Evolutionary conservation across 2,329 filamentous ascomycete species (phyloP).

Genomic region (Zymoseptoria tritici): DNA sequence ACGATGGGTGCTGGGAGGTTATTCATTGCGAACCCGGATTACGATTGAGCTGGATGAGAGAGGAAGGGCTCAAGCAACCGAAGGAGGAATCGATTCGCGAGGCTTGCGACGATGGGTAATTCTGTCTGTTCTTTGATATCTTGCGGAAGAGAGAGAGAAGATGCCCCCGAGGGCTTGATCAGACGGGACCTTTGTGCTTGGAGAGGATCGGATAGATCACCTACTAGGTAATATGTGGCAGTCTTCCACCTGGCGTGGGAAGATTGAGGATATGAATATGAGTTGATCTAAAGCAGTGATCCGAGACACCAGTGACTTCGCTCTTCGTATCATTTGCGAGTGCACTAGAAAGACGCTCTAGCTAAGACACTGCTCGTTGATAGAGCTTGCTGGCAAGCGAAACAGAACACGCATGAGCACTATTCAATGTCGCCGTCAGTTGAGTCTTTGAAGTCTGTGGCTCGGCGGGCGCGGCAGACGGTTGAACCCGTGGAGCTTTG

Average conservation of each 20-base stretch:
- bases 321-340: background rate
- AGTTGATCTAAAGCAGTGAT: background rate
- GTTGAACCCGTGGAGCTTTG: background rate
- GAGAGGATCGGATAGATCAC: background rate
- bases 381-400: too few species aligned
- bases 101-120: background rate
- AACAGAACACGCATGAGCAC: too few species aligned
- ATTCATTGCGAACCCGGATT: conserved; percentile 81
- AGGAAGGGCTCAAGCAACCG: background rate
- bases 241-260: background rate
- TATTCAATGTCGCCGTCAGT: too few species aligned
- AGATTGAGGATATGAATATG: background rate
- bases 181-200: background rate
- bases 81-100: too few species aligned
- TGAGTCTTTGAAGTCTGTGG: too few species aligned
- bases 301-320: background rate
- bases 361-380: too few species aligned
- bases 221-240: background rate
- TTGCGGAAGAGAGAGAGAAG: background rate
- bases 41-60: conserved; percentile 30
- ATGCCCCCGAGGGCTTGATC: background rate
- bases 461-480: too few species aligned
- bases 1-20: conserved; percentile 51
- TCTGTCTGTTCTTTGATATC: background rate
- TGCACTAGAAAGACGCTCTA: background rate